Evolutionary conservation across 192 early-diverging fungal species (phyloP).

Genomic region (Entomortierella parvispora): DNA sequence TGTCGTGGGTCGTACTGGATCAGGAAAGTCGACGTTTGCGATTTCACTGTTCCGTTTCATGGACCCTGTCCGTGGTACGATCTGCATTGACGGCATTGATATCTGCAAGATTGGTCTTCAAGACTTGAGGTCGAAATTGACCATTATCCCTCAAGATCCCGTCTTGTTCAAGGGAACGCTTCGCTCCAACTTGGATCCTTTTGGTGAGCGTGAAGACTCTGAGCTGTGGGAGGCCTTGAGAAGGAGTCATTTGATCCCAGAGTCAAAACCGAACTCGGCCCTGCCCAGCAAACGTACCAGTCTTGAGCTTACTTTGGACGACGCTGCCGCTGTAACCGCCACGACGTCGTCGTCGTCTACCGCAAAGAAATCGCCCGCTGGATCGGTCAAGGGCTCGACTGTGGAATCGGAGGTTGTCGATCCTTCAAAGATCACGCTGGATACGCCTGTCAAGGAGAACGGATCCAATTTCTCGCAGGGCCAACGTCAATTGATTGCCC

Average conservation of each 20-base stretch:
- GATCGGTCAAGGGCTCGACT: slow-evolving; percentile 9
- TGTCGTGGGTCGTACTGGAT: slow-evolving; percentile 86
- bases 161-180: slow-evolving; percentile 82
- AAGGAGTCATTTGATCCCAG: slow-evolving; percentile 72
- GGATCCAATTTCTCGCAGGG: slow-evolving; percentile 80
- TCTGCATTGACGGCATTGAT: slow-evolving; percentile 81
- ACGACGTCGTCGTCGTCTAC: neutral
- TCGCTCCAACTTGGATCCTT: slow-evolving; percentile 90
- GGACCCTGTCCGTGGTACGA: slow-evolving; percentile 71
- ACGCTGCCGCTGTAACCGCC: neutral
- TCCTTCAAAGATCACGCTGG: slow-evolving; percentile 64
- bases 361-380: slow-evolving; percentile 6
- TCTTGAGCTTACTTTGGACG: slow-evolving; percentile 4
- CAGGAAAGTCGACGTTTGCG: slow-evolving; percentile 81
- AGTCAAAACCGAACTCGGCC: slow-evolving; percentile 1
- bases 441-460: slow-evolving; percentile 82
- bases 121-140: slow-evolving; percentile 79
- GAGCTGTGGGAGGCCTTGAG: slow-evolving; percentile 79
- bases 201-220: slow-evolving; percentile 78
- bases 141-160: slow-evolving; percentile 94
- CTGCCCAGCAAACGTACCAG: slow-evolving; percentile 25
- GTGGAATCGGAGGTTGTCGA: slow-evolving; percentile 48
- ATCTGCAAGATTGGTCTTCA: slow-evolving; percentile 76
- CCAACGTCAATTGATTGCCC: slow-evolving; percentile 79
- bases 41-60: slow-evolving; percentile 83